These are phyloP conservation scores for Rhodocollybia butyracea DNA, from an alignment of 768 basidiomycete species.

Conservation along the genomic window DNA sequence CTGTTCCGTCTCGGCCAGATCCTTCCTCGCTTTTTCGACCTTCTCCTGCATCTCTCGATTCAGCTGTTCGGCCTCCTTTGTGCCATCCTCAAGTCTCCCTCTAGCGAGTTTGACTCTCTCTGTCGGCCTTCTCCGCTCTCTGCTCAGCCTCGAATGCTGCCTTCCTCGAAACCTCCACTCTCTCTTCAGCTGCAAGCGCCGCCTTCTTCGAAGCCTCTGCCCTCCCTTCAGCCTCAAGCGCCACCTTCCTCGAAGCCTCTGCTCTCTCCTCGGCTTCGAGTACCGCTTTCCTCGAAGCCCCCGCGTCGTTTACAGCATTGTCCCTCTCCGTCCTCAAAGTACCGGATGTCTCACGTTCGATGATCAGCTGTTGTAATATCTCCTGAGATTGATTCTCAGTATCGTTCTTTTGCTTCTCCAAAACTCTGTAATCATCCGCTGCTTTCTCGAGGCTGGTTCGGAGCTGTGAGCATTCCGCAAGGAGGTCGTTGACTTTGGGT, in stretches of 20 bases:
- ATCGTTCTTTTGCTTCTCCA: constrained; percentile 5
- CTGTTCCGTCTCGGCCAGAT: no score
- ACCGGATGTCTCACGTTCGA: neutral
- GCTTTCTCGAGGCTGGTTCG: neutral
- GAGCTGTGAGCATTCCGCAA: neutral
- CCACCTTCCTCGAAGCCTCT: no score
- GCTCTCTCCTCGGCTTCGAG: no score
- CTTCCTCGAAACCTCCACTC: no score
- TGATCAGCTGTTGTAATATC: neutral
- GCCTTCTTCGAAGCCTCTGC: no score
- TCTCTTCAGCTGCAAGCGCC: no score
- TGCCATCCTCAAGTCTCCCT: neutral
- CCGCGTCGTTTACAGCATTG: neutral
- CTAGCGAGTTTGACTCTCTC: neutral
- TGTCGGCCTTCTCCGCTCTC: neutral
- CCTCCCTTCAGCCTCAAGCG: neutral
- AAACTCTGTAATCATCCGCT: neutral
- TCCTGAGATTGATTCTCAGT: constrained; percentile 1
- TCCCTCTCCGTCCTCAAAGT: neutral
- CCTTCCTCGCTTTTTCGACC: no score
- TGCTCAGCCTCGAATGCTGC: no score
- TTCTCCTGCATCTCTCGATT: neutral
- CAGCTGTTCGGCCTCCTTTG: neutral
- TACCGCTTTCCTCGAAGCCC: neutral
- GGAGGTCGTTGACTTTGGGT: constrained; percentile 1